These are phyloP conservation scores for Aspergillus puulaauensis DNA, from an alignment of 2,329 filamentous ascomycete species.

Conservation along the genomic window DNA sequence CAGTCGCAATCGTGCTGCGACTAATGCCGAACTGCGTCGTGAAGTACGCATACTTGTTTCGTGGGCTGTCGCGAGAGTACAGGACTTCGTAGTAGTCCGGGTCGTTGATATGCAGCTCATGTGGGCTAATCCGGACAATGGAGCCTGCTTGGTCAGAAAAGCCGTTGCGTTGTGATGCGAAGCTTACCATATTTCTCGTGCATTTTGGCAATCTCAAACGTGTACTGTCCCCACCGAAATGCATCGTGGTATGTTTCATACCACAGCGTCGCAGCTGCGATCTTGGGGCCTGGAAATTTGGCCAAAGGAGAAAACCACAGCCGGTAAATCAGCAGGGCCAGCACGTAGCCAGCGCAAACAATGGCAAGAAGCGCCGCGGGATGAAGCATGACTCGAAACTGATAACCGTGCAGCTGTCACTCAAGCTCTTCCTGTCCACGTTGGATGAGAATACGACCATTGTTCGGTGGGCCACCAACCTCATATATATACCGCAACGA, in stretches of 20 bases:
- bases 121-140: slow-evolving; percentile 22
- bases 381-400: background rate
- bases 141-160: slow-evolving; percentile 5
- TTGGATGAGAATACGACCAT: too few relatives aligned
- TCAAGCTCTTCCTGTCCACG: too few relatives aligned
- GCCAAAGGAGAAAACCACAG: slow-evolving; percentile 20
- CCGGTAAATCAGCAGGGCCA: background rate
- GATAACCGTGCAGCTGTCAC: too few relatives aligned
- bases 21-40: slow-evolving; percentile 8
- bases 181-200: slow-evolving; percentile 22
- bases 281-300: slow-evolving; percentile 23
- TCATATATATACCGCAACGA: too few relatives aligned
- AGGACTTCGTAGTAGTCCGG: slow-evolving; percentile 21
- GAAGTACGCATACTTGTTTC: slow-evolving; percentile 21
- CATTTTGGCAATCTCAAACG: slow-evolving; percentile 23
- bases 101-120: slow-evolving; percentile 35
- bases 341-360: background rate
- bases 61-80: slow-evolving; percentile 15
- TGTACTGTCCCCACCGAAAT: slow-evolving; percentile 18
- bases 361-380: background rate
- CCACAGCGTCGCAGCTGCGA: slow-evolving; percentile 24
- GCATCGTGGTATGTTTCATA: slow-evolving; percentile 27
- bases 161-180: background rate
- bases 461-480: too few relatives aligned
- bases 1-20: slow-evolving; percentile 14